Evolutionary conservation across 805 yeast species (phyloP).

Genomic region (Saturnispora zaruensis): DNA sequence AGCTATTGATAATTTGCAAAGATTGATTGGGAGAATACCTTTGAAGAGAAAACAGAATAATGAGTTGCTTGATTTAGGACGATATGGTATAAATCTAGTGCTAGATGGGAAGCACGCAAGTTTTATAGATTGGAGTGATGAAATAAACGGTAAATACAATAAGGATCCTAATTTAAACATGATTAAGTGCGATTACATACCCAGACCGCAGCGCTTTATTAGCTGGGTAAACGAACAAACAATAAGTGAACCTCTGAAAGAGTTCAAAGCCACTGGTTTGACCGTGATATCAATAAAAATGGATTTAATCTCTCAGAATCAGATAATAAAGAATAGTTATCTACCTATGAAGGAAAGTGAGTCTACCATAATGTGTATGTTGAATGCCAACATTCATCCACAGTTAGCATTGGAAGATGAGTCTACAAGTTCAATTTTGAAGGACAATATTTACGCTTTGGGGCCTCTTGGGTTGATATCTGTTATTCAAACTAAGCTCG

Average conservation of each 20-base stretch:
- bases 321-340: neutral
- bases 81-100: slow-evolving; percentile 1
- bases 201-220: neutral
- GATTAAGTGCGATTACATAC: neutral
- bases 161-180: neutral
- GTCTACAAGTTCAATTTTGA: neutral
- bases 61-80: neutral
- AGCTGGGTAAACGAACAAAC: neutral
- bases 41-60: neutral
- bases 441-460: slow-evolving; percentile 2
- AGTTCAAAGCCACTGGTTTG: neutral
- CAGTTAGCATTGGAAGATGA: neutral
- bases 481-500: neutral
- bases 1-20: neutral
- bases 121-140: neutral
- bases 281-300: neutral
- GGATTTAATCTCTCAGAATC: neutral
- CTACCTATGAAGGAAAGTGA: neutral
- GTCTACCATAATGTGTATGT: neutral
- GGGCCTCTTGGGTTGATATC: slow-evolving; percentile 2
- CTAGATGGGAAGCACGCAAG: neutral
- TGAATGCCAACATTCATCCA: slow-evolving; percentile 4
- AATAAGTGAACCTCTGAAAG: neutral
- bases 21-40: neutral
- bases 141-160: neutral